Conservation (phyloP, 1,139 yeast species). For the Yamadazyma jaroonii region DNA sequence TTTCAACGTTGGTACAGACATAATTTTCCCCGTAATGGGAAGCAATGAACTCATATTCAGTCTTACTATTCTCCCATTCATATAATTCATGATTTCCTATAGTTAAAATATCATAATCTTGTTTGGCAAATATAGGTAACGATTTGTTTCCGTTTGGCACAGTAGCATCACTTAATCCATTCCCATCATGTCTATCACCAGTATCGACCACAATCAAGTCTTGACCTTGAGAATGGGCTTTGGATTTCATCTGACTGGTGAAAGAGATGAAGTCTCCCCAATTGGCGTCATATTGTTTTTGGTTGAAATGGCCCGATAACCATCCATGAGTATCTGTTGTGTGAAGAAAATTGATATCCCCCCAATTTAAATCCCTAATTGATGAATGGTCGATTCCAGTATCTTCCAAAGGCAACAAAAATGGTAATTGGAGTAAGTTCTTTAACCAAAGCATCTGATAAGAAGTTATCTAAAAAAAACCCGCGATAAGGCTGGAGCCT, state of each 20-base stretch:
- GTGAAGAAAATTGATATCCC: constrained; percentile 77
- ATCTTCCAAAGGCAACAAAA: neutral
- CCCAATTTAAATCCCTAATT: constrained; percentile 48
- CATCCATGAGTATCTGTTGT: constrained; percentile 97
- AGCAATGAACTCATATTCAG: constrained; percentile 63
- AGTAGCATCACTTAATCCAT: constrained; percentile 82
- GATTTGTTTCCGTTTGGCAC: constrained; percentile 65
- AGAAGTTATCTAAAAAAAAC: neutral
- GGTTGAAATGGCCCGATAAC: constrained; percentile 85
- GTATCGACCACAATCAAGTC: constrained; percentile 80
- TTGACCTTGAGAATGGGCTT: constrained; percentile 43
- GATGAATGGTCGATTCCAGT: neutral
- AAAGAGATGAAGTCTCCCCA: constrained; percentile 94
- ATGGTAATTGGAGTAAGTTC: constrained; percentile 5
- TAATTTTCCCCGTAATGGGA: constrained; percentile 62
- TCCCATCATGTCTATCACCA: constrained; percentile 95
- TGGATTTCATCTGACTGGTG: constrained; percentile 42
- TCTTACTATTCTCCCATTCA: constrained; percentile 58
- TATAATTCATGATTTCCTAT: constrained; percentile 94
- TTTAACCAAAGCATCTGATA: constrained; percentile 6
- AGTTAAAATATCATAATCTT: constrained; percentile 76
- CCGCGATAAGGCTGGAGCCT: neutral
- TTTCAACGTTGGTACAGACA: constrained; percentile 81
- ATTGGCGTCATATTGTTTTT: constrained; percentile 71
- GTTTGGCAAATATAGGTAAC: constrained; percentile 59